Base-by-base conservation (phyloP, 2,329 filamentous ascomycete genomes). In the Eutypa lata region DNA sequence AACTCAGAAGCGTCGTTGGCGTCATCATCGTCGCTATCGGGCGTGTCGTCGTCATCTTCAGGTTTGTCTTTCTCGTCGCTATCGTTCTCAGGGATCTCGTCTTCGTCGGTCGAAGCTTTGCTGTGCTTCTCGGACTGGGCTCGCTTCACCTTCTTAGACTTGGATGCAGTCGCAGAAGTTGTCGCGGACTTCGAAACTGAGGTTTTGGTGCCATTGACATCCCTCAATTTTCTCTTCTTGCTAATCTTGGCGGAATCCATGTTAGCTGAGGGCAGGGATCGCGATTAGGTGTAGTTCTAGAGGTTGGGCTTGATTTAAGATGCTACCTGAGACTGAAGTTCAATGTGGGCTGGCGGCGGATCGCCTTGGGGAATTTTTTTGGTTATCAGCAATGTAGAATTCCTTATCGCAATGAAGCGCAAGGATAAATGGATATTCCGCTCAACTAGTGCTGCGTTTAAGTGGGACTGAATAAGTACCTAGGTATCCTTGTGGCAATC, bases 221-320 rank as follows among this genome's bases (percentile, higher is more conserved):
- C 68, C 62, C 65, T 66, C 43, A 65, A 63, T 58, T 73, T 73
- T 49, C 76, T 71, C 68, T 79, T 79, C 59, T 77, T 78, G 63
- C 61, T 71, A 47, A 59, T 52, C 28, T 63, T 63, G 22, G 50
- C 47, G 7, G 65, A 61, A 26, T 66, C 65, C 65, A 68, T 68
- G 49, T 43, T 24, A 46, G 19, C 24, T 46, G 46, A 22, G 26
- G 10, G 26, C 28, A 28, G n/a, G 18, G 13, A 19, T 48, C 48
- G 47, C 40, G 28, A 49, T 42, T 22, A n/a, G 42, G 47, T 38
- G 26, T n/a, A 53, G 42, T 52, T 28, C 11, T n/a, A 8, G 13
- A n/a, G 26, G 28, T 10, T 48, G n/a, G 22, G 28, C 24, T 28
- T 4, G 22, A n/a, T 14, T 24, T n/a, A n/a, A 8, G 42, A 24